phyloP scores from a whole-genome alignment of 306 rosid species.

The Prunus fruticosa region DNA sequence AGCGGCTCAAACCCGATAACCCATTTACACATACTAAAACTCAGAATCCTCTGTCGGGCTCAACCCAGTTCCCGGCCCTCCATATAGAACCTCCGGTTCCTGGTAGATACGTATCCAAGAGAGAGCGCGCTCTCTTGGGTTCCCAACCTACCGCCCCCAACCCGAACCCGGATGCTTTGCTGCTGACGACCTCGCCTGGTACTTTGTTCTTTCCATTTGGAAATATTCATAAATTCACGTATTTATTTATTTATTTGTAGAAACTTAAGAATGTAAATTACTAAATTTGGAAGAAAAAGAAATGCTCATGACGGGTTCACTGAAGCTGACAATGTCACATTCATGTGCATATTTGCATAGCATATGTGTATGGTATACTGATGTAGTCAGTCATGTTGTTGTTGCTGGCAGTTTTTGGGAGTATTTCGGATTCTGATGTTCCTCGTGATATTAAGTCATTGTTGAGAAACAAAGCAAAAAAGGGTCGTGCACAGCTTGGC shows the following conservation, averaged over 20 bases:
- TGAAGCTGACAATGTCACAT: background rate
- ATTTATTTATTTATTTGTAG: background rate
- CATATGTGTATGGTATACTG: background rate
- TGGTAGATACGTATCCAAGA: conserved; percentile 75
- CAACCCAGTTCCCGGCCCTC: conserved; percentile 16
- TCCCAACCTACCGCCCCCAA: conserved; percentile 27
- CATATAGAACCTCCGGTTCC: conserved; percentile 39
- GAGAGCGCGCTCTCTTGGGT: conserved; percentile 54
- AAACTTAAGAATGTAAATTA: background rate
- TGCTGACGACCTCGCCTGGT: conserved; percentile 45
- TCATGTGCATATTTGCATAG: background rate
- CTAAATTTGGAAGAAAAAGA: background rate
- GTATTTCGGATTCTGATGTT: conserved; percentile 53
- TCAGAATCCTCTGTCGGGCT: background rate
- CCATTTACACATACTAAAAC: background rate
- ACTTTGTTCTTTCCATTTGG: conserved; percentile 8
- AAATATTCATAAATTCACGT: background rate
- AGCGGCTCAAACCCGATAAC: conserved; percentile 19
- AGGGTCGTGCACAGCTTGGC: conserved; percentile 28
- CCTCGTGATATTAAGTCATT: conserved; percentile 41
- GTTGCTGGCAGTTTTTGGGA: conserved; percentile 46
- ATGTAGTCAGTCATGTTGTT: background rate
- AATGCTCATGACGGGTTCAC: background rate
- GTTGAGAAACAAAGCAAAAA: conserved; percentile 54
- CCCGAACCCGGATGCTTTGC: conserved; percentile 12